Percentiles rank a stretch among this genome's conserved stretches.
Evolutionary conservation across 2,329 filamentous ascomycete genomes (phyloP).

Genomic region (Hymenoscyphus scutula): DNA sequence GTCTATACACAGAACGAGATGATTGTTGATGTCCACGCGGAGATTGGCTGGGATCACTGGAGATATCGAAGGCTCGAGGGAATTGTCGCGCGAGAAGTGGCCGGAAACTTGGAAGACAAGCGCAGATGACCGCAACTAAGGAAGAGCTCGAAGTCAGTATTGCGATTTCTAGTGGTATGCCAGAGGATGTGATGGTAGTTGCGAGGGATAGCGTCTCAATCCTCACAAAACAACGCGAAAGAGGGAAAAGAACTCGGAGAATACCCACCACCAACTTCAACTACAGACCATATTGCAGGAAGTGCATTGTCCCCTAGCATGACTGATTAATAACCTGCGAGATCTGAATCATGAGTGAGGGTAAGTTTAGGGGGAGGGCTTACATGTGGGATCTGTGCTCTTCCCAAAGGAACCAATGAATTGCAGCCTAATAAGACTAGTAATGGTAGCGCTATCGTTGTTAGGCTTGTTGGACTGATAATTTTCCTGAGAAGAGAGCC

Average conservation of each 20-base stretch:
- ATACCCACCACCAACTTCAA: slow-evolving; percentile 25
- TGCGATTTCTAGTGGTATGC: too few species aligned
- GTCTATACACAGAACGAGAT: neutral
- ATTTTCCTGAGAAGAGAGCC: slow-evolving; percentile 23
- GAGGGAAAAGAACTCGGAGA: too few species aligned
- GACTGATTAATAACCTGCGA: neutral
- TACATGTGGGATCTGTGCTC: slow-evolving; percentile 28
- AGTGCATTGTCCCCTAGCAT: slow-evolving; percentile 25
- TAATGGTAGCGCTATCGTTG: slow-evolving; percentile 24
- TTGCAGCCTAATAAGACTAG: slow-evolving; percentile 28
- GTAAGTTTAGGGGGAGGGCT: slow-evolving; percentile 10
- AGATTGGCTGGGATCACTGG: neutral
- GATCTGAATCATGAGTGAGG: neutral
- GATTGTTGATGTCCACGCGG: neutral
- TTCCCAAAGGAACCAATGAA: slow-evolving; percentile 25
- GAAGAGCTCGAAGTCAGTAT: too few species aligned
- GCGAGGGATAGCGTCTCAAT: too few species aligned
- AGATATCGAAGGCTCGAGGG: slow-evolving; percentile 12
- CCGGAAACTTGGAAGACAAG: slow-evolving; percentile 30
- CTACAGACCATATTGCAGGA: slow-evolving; percentile 32
- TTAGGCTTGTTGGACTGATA: neutral
- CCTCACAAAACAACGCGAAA: too few species aligned
- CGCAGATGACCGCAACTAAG: slow-evolving; percentile 28
- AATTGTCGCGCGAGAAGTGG: slow-evolving; percentile 24
- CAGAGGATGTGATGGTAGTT: too few species aligned